Evolutionary conservation across 2,329 filamentous ascomycete species (phyloP), one percentile per base, ranked within the genome.

Genomic region (Sclerotinia spermophila): DNA sequence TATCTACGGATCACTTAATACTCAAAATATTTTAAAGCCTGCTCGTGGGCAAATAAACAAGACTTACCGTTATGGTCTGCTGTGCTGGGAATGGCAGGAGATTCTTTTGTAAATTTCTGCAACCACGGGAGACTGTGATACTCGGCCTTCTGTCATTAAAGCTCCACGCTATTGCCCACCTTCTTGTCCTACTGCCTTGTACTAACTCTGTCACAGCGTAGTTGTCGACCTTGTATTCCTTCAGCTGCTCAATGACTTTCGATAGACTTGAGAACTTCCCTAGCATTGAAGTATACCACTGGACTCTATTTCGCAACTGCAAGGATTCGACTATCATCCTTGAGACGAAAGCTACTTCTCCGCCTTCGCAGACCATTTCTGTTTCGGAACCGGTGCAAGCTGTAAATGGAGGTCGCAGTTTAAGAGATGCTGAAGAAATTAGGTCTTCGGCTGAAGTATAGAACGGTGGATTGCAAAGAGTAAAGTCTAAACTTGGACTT

Each of bases 401-500:
- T 0, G 92, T 91, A 70, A 87, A 87, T 0, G 94, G 91, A 0
- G 89, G 89, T 0, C 85, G 84, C 4, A 85, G 81, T 79, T 97
- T 97, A 51, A 85, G 81, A 24, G 83, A 80, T 0, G 92, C 90
- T 1, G 90, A 90, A 5, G 83, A 81, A 4, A 85, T 75, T 80
- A 97, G 87, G 66, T 96, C 93, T 7, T 85, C 81, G 4, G 86
- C 82, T 0, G 92, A 94, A n/a, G 84, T 81, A 82, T 97, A 98
- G 82, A 99, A 99, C 0, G 96, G 96, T 0, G 96, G 96, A 75
- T 99, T 99, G 74, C 91, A 95, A 89, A 98, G 96, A 71, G 88
- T 89, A 79, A 98, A 97, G 78, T 95, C 90, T 58, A 97, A 83
- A 4, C 83, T 84, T 62, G 10, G 60, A 48, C 15, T 53, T 53